These are phyloP conservation scores for Starmera caribaea DNA, from an alignment of 805 yeast genomes.

Conservation along the genomic window DNA sequence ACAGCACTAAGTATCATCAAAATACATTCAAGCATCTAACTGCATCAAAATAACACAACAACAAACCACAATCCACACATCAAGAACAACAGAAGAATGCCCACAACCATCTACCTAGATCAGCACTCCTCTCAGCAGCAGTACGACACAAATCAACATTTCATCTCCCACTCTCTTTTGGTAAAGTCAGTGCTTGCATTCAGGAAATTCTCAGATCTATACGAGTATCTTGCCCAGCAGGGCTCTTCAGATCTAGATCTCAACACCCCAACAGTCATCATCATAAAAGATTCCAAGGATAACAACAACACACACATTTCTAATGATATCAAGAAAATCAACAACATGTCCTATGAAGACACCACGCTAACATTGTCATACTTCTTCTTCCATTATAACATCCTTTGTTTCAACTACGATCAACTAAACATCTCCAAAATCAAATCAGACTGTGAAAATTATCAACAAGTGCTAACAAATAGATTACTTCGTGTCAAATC, in stretches of 20 bases:
- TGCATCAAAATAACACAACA: too few species aligned
- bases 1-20: too few species aligned
- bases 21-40: too few species aligned
- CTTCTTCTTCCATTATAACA: conserved; percentile 17
- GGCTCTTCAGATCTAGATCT: conserved; percentile 19
- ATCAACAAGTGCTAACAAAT: conserved; percentile 14
- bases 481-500: conserved; percentile 28
- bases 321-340: background rate
- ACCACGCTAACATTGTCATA: conserved; percentile 6
- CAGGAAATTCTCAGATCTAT: conserved; percentile 8
- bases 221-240: conserved; percentile 10
- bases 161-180: too few species aligned
- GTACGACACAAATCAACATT: too few species aligned
- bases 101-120: too few species aligned
- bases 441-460: conserved; percentile 10
- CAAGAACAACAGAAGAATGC: too few species aligned
- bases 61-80: too few species aligned
- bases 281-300: conserved; percentile 11
- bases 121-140: too few species aligned
- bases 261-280: conserved; percentile 16
- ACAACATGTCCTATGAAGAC: conserved; percentile 7
- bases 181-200: conserved; percentile 1
- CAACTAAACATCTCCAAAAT: conserved; percentile 9
- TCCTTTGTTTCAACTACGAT: conserved; percentile 9
- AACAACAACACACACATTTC: too few species aligned